Evolutionary conservation across 768 basidiomycete genomes (phyloP), one percentile per base, ranked within the genome.

Genomic region (Suillus paluster): DNA sequence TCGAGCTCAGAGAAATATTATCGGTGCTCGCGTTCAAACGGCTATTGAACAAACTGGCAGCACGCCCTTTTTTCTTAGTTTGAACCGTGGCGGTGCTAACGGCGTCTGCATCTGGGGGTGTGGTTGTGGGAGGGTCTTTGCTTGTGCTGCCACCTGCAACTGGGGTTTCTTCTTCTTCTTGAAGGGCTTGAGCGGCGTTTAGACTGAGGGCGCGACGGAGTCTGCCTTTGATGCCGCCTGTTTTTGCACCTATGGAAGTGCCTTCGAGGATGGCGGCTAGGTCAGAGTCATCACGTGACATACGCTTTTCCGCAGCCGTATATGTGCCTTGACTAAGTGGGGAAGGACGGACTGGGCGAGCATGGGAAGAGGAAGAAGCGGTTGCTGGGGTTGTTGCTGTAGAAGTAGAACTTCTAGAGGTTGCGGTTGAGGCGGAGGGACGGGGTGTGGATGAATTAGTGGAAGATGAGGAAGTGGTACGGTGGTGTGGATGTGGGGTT

Each of bases 1-100:
- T 97, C 9, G 93, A 95, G 21, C 90, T 92, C 42, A 99, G 84
- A 30, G 95, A 97, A 66, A 99, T 97, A 75, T 97, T 97, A 75
- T 97, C 95, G 46, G 94, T 96, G 59, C 89, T 91, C 46, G 88
- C 86, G 72, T 97, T 97, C 68, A 92, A 77, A 66, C 90, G 88
- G 65, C 91, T 86, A 75, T 95, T 97, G 83, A 99, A 96, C 66
- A 98, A 72, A 23, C 87, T 83, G 46, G 88, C 86, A 0, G 87
- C 88, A 19, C 89, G 87, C 46, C 85, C 83, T 72, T 85, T 86
- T 77, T 91, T 92, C 82, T 91, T 92, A 33, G 80, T 78, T 46
- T 81, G 83, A 1, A 79, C 78, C 2, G 83, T 83, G 49, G 80
- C 73, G 52, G 74, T 71, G 44, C 68, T 70, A 25, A 65, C 56